Evolutionary conservation across 306 rosid genomes (phyloP), one percentile per base, ranked within the genome.

Genomic region (Senna siamea): DNA sequence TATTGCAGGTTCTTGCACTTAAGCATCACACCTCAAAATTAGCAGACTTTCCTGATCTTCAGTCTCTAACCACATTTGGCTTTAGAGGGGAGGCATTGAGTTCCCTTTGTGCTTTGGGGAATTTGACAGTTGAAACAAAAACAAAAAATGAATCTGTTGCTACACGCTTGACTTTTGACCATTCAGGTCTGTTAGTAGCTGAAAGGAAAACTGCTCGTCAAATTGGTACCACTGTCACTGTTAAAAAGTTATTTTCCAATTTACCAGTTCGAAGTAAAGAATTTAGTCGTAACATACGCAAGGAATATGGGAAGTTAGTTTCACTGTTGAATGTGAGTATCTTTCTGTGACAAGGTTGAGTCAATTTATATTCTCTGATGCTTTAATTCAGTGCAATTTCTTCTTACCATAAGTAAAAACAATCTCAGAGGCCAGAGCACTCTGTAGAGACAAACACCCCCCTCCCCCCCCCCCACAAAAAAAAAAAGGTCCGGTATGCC

Each of bases 61-160:
- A 88, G 83, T 91, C 96, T 65, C 78, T 91, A 6, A 82, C 93
- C 40, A 91, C 98, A 12, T 94, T 88, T 80, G 98, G 98, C 26
- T 94, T 94, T 79, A 88, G 98, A 63, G 98, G 98, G 7, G 97
- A 94, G 89, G 98, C 98, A 19, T 32, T 94, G 79, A 94, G 98
- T 76, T 94, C 97, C 1, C 93, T 94, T 4, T 87, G 95, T 64
- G 84, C 93, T 40, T 56, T 94, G 65, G 98, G 93, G 76, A 66
- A 82, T 63, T 70, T 94, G 82, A 91, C 87, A 0, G 79, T 94
- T 58, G 98, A 94, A 72, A 91, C 98, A 5, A 88, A 90, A 81
- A 85, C 97, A 1, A 86, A 60, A 72, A 83, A 74, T 69, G 98
- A 94, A 82, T 53, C 87, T 5, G 79, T 94, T 26, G 98, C 93